Percentiles rank a stretch among this genome's conserved stretches.
These are phyloP conservation scores for Starmerella lactis-condensi DNA, from an alignment of 805 yeast genomes.

Conservation along the genomic window DNA sequence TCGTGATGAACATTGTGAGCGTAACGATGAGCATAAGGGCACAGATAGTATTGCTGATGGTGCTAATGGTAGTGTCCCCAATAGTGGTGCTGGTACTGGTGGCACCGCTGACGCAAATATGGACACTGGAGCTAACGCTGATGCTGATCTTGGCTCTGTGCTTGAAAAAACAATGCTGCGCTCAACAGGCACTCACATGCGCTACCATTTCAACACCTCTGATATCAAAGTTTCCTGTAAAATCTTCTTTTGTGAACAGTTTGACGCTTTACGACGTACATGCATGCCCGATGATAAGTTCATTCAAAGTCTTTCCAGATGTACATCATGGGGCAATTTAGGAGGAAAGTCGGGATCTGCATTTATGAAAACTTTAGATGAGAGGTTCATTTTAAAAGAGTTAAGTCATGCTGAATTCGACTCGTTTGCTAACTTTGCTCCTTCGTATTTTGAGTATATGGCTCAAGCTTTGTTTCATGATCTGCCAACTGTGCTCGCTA, in stretches of 20 bases:
- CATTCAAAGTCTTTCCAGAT: slow-evolving; percentile 76
- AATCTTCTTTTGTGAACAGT: slow-evolving; percentile 87
- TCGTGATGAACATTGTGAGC: slow-evolving; percentile 8
- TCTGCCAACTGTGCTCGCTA: slow-evolving; percentile 82
- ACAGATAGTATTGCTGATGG: slow-evolving; percentile 2
- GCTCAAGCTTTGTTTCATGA: slow-evolving; percentile 90
- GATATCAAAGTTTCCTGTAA: slow-evolving; percentile 72
- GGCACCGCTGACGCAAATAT: no score
- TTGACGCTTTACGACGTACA: slow-evolving; percentile 75
- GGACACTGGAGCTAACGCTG: no score
- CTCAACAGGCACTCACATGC: slow-evolving; percentile 71
- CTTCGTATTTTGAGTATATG: slow-evolving; percentile 89
- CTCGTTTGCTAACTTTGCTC: slow-evolving; percentile 87
- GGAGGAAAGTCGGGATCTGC: slow-evolving; percentile 97
- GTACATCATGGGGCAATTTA: slow-evolving; percentile 85
- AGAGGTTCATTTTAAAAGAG: slow-evolving; percentile 76
- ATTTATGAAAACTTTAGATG: slow-evolving; percentile 79
- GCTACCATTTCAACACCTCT: slow-evolving; percentile 82
- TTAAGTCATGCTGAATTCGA: slow-evolving; percentile 75
- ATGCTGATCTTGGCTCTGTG: slow-evolving; percentile 12
- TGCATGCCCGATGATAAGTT: slow-evolving; percentile 62
- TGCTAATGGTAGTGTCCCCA: slow-evolving; percentile 6
- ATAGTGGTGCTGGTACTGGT: no score
- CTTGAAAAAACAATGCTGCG: slow-evolving; percentile 59
- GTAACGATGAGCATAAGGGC: slow-evolving; percentile 1